Percentiles rank a stretch among this genome's conserved stretches.
Evolutionary conservation across 495 filamentous ascomycete species (phyloP).

Genomic region (Pseudomonodictys pantanalensis): DNA sequence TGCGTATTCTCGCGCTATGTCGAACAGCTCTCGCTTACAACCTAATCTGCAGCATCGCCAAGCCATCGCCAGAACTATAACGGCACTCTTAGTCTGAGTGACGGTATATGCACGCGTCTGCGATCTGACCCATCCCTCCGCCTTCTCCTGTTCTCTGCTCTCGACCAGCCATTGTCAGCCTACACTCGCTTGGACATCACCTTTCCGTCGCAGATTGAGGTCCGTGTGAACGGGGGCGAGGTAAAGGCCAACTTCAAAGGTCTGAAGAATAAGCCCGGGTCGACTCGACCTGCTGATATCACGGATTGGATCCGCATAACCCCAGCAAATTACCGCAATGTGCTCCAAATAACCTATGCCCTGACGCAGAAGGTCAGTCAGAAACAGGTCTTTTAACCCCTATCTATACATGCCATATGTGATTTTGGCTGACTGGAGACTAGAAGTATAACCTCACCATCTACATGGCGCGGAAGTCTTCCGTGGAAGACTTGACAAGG

Average conservation of each 20-base stretch:
- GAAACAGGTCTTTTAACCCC: conserved; percentile 17
- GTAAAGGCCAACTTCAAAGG: conserved; percentile 87
- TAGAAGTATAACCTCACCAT: conserved; percentile 75
- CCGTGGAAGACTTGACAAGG: conserved; percentile 68
- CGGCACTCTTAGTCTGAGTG: conserved; percentile 50
- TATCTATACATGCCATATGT: background rate
- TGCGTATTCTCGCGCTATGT: conserved; percentile 3
- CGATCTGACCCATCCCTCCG: conserved; percentile 53
- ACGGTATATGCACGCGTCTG: conserved; percentile 50
- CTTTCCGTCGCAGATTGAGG: conserved; percentile 87
- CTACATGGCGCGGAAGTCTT: conserved; percentile 68
- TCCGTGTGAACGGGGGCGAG: conserved; percentile 84
- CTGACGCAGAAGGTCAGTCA: conserved; percentile 72
- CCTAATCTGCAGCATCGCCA: conserved; percentile 31
- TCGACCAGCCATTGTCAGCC: conserved; percentile 50
- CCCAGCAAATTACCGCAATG: conserved; percentile 64
- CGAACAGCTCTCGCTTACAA: background rate
- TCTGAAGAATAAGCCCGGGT: conserved; percentile 91
- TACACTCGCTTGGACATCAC: conserved; percentile 68
- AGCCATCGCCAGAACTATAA: conserved; percentile 56
- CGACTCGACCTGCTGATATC: conserved; percentile 88
- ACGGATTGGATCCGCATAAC: conserved; percentile 71
- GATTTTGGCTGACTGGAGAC: background rate
- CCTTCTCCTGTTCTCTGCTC: conserved; percentile 80
- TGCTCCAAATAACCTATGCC: conserved; percentile 83